These are phyloP conservation scores for Hypericum androsaemum DNA, from an alignment of 345 rosid species.

Conservation along the genomic window DNA sequence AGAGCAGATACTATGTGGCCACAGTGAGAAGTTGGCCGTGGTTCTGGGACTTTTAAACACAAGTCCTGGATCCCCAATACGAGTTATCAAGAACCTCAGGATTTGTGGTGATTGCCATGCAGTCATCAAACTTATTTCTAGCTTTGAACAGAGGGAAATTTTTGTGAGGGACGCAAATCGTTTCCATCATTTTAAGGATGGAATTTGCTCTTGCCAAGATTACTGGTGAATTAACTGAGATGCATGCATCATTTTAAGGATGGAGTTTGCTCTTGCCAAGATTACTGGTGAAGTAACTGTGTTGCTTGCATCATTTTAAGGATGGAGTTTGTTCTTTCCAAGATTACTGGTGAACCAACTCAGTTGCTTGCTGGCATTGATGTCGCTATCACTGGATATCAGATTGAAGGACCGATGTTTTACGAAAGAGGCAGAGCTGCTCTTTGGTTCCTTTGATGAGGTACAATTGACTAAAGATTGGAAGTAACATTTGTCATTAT, in stretches of 20 bases:
- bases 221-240: slow-evolving; percentile 36
- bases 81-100: slow-evolving; percentile 56
- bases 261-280: slow-evolving; percentile 67
- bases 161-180: slow-evolving; percentile 61
- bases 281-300: slow-evolving; percentile 41
- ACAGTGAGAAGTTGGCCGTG: slow-evolving; percentile 66
- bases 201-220: slow-evolving; percentile 67
- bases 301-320: slow-evolving; percentile 36
- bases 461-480: too few relatives aligned
- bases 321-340: slow-evolving; percentile 66
- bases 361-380: slow-evolving; percentile 2
- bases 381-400: too few relatives aligned
- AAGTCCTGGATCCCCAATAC: slow-evolving; percentile 41
- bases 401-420: too few relatives aligned
- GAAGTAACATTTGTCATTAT: too few relatives aligned
- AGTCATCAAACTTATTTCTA: slow-evolving; percentile 63
- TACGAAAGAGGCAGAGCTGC: too few relatives aligned
- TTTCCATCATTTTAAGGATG: slow-evolving; percentile 59
- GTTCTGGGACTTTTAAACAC: slow-evolving; percentile 48
- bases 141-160: slow-evolving; percentile 40
- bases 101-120: slow-evolving; percentile 72
- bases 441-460: too few relatives aligned
- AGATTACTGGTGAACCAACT: slow-evolving; percentile 48
- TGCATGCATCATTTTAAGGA: slow-evolving; percentile 41
- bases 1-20: slow-evolving; percentile 62